These are phyloP conservation scores for Umbilicus rupestris DNA, from an alignment of 164 flowering plant species.

Conservation along the genomic window DNA sequence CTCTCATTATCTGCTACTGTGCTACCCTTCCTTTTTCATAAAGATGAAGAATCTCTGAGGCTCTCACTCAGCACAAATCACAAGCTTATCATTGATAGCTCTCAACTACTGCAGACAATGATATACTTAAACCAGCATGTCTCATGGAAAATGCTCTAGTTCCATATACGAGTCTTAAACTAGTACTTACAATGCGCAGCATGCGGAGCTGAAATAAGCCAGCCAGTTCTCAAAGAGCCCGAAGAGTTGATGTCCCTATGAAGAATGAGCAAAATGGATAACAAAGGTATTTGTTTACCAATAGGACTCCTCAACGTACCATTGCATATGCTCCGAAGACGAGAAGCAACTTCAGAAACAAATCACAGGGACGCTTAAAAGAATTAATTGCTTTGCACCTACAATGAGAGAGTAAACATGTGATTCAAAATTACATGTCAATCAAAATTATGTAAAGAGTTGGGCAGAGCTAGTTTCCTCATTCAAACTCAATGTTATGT, in stretches of 20 bases:
- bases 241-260: background rate
- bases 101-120: too few relatives aligned
- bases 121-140: too few relatives aligned
- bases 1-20: too few relatives aligned
- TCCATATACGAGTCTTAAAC: too few relatives aligned
- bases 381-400: background rate
- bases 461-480: background rate
- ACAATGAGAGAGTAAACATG: background rate
- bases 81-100: too few relatives aligned
- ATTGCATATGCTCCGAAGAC: background rate
- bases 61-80: too few relatives aligned
- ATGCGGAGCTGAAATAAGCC: too few relatives aligned
- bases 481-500: background rate
- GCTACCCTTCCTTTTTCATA: too few relatives aligned
- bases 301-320: background rate
- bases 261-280: background rate
- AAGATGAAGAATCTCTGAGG: too few relatives aligned
- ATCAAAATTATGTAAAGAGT: background rate
- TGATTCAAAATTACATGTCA: too few relatives aligned
- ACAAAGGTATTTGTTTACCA: background rate
- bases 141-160: too few relatives aligned
- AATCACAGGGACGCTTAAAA: background rate
- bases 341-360: background rate
- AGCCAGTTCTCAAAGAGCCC: background rate
- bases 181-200: too few relatives aligned